phyloP scores from a whole-genome alignment of 257 asterid genomes.

The Verbena officinalis region DNA sequence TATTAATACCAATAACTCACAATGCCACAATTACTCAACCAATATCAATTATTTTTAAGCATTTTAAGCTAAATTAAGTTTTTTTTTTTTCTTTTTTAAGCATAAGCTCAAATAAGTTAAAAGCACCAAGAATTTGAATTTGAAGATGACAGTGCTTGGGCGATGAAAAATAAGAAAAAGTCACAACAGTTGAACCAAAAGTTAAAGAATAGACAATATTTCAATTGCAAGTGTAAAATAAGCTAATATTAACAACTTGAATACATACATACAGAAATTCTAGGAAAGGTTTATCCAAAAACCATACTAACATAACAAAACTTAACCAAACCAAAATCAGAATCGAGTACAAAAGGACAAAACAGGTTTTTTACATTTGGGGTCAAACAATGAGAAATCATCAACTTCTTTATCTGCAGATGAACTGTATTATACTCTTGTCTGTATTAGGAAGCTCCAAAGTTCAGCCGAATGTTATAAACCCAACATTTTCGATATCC shows the following conservation, averaged over 20 bases:
- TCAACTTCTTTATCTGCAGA: conserved; percentile 17
- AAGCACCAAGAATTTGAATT: too few species aligned
- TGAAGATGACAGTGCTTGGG: too few species aligned
- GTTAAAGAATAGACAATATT: too few species aligned
- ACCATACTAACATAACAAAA: conserved; percentile 16
- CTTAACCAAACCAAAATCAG: conserved; percentile 11
- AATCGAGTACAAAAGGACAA: conserved; percentile 16
- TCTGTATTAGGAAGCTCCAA: conserved; percentile 7
- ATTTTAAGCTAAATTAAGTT: too few species aligned
- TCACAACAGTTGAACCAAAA: too few species aligned
- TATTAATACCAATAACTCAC: too few species aligned
- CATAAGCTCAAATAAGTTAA: too few species aligned
- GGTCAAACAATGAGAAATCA: background rate
- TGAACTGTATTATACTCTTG: background rate
- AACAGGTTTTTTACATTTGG: background rate
- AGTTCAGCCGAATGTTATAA: conserved; percentile 40
- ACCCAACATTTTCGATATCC: conserved; percentile 64
- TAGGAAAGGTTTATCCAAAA: background rate
- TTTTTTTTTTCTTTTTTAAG: too few species aligned
- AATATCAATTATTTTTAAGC: too few species aligned
- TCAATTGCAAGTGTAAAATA: background rate
- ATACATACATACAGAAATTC: conserved; percentile 14
- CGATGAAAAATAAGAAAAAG: too few species aligned
- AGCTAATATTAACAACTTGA: conserved; percentile 22
- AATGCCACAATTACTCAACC: too few species aligned